Base-by-base conservation (phyloP, 306 rosid species). In the Begonia masoniana region DNA sequence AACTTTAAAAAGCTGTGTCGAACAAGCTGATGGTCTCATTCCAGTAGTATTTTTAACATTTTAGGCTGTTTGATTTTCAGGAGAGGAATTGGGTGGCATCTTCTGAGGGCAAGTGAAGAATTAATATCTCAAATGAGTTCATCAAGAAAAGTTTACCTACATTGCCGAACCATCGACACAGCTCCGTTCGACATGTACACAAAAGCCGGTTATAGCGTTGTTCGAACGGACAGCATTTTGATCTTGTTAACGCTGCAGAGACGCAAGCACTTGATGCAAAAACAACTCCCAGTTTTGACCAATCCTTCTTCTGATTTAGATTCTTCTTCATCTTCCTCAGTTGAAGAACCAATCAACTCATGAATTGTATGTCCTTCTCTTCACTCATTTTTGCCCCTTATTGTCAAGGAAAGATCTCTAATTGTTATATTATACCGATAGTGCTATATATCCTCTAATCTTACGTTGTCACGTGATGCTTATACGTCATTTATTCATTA, bases 71-170 rank as follows among this genome's bases (percentile, higher is more conserved):
- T 8, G 19, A 60, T 17, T 75, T 60, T 59, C 82, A 91, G 97
- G 82, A 91, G 84, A 76, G 96, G 88, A 65, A 83, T 91, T 61
- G 97, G 97, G 49, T 81, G 94, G 97, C 97, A 85, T 81, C 94
- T 91, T 74, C 74, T 91, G 47, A 81, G 78, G 78, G 96, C 94
- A 39, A 68, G 94, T 47, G 97, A 91, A 72, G 96, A 91, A 58
- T 64, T 91, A 49, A 81, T 85, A 57, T 81, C 82, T 43, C 77
- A 56, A 70, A 75, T 78, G 86, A 81, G 75, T 74, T 67, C 79
- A 47, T 58, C 94, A 63, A 74, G 76, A 58, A 92, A 85, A 61
- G 82, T 70, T 61, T 85, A 85, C 71, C 73, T 85, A 77, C 94
- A 85, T 60, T 91, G 97, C 70, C 71, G 97, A 81, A 81, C 81